Evolutionary conservation across 805 yeast genomes (phyloP).

Genomic region (Jamesozyma piceae): DNA sequence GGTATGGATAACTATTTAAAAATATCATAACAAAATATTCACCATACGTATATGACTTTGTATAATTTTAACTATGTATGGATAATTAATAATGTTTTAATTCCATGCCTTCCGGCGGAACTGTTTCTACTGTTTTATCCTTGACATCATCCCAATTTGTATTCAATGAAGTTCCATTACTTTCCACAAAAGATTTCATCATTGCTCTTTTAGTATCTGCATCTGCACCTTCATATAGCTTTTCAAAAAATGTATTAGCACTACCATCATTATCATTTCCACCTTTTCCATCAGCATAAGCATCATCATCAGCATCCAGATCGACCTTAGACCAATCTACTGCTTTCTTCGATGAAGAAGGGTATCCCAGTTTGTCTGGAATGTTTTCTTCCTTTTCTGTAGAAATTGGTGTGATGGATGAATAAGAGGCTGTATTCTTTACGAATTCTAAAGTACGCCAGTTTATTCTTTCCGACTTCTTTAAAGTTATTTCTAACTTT

Average conservation of each 20-base stretch:
- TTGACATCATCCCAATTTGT: conserved; percentile 90
- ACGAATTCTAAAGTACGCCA: conserved; percentile 45
- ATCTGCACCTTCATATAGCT: conserved; percentile 68
- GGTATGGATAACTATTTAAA: too few species aligned
- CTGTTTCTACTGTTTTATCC: conserved; percentile 49
- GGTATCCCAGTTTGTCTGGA: conserved; percentile 33
- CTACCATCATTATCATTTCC: conserved; percentile 38
- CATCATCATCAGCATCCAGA: conserved; percentile 38
- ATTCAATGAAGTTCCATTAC: conserved; percentile 86
- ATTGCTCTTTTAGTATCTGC: conserved; percentile 86
- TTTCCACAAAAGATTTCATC: conserved; percentile 93
- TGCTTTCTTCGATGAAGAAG: conserved; percentile 53
- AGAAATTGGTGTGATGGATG: background rate
- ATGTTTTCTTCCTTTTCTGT: background rate
- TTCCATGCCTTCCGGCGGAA: conserved; percentile 70
- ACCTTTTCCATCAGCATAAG: conserved; percentile 39
- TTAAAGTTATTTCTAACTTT: conserved; percentile 62
- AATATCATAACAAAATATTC: too few species aligned
- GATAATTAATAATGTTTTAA: conserved; percentile 40
- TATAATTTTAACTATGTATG: too few species aligned
- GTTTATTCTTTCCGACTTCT: conserved; percentile 31
- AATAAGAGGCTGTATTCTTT: background rate
- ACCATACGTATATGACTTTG: too few species aligned
- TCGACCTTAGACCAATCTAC: conserved; percentile 63
- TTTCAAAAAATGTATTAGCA: conserved; percentile 62